Evolutionary conservation across 257 asterid species (phyloP), one percentile per base, ranked within the genome.

Genomic region (Catharanthus roseus): DNA sequence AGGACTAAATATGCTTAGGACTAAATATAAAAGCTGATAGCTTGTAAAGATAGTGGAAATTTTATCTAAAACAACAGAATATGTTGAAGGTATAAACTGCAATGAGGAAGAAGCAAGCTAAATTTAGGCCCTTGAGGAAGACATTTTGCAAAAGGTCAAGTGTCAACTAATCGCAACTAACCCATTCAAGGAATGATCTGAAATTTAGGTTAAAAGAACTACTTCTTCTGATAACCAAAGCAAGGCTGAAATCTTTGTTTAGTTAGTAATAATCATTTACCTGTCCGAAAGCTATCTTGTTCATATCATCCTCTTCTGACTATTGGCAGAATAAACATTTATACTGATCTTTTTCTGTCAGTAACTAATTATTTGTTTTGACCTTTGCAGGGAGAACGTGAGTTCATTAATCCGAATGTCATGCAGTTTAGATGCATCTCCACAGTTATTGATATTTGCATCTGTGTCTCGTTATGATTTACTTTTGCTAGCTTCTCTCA

Each of bases 311-410:
- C 16, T 54, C 23, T 29, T 36, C 38, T 2, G 26, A 42, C 1
- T 42, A 6, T 36, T 58, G 39, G n/a, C 12, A 55, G 62, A 1
- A 36, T 56, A n/a, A 5, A 23, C 12, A 44, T 57, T 75, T 68
- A 26, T 28, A 31, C 45, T 67, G 12, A 63, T 36, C 29, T 58
- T 38, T 76, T 67, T 4, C 12, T 11, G n/a, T 23, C n/a, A 65
- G 57, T 16, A 58, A 33, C 50, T 60, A 42, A 49, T 12, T 67
- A 36, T 55, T 60, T 9, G 65, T 49, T 47, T 34, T 68, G 53
- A 39, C 6, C 34, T 60, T 44, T 72, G 80, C 84, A 82, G 86
- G 84, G 67, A 79, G 86, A 79, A 82, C 82, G 86, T 82, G 77
- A 82, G 82, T 77, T 72, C 80, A 26, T 21, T 36, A 64, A 19